Conservation (phyloP, 163 green algal genomes). For the Scenedesmus sp. region DNA sequence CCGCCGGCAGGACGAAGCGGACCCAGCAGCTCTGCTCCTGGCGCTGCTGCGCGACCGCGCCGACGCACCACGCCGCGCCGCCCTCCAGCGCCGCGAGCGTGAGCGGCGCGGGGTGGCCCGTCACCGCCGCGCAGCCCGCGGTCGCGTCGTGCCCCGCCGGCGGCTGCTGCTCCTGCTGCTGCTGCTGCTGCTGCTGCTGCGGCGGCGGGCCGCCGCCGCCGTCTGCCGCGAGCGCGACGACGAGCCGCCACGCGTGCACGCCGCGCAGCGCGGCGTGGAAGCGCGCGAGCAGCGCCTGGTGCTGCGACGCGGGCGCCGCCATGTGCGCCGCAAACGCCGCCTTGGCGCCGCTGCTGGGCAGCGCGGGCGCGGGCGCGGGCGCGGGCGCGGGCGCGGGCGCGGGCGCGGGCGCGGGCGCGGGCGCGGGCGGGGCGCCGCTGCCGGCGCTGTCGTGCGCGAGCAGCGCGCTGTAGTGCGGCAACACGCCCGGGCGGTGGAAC, state of each 20-base stretch:
- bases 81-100: not conserved
- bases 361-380: not conserved
- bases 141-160: not conserved
- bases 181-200: conserved; percentile 11
- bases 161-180: not conserved
- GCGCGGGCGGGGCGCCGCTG: too few relatives aligned
- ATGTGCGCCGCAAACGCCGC: not conserved
- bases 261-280: conserved; percentile 25
- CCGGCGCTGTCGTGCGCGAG: too few relatives aligned
- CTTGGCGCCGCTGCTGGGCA: not conserved
- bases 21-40: conserved; percentile 48
- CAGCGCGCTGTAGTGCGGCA: conserved; percentile 11
- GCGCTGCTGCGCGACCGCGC: conserved; percentile 34
- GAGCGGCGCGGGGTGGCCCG: conserved; percentile 13
- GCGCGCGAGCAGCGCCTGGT: conserved; percentile 28
- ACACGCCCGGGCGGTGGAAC: not conserved
- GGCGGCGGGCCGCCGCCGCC: not conserved
- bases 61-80: conserved; percentile 12
- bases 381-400: not conserved
- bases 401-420: not conserved
- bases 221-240: not conserved
- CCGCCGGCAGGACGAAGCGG: conserved; percentile 34
- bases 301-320: not conserved
- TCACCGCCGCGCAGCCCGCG: not conserved
- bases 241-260: conserved; percentile 12